Evolutionary conservation across 2,329 filamentous ascomycete genomes (phyloP).

Genomic region (Aspergillus fructus): DNA sequence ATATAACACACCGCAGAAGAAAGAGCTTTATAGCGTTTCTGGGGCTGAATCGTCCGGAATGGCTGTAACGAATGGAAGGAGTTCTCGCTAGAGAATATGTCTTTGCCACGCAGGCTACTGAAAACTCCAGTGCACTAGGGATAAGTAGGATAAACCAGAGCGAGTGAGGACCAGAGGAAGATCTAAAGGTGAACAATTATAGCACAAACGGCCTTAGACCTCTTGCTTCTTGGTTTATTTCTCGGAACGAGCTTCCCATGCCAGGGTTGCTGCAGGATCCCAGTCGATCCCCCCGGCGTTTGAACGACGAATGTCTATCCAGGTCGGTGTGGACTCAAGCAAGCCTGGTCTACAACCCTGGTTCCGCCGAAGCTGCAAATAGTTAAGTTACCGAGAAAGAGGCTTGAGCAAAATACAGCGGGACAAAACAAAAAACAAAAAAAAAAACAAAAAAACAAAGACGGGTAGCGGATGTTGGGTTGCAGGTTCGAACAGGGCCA

Average conservation of each 20-base stretch:
- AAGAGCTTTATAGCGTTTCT: conserved; percentile 1
- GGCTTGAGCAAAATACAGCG: neutral
- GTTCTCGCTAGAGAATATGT: conserved; percentile 10
- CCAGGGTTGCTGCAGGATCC: conserved; percentile 29
- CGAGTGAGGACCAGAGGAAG: conserved; percentile 7
- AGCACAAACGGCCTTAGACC: conserved; percentile 26
- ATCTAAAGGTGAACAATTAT: conserved; percentile 28
- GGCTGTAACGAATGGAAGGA: conserved; percentile 5
- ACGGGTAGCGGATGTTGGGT: conserved; percentile 11
- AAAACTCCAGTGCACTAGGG: conserved; percentile 16
- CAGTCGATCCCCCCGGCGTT: conserved; percentile 24
- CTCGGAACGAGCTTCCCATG: conserved; percentile 27
- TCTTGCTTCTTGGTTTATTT: conserved; percentile 15
- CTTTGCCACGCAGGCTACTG: conserved; percentile 19
- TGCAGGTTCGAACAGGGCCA: conserved; percentile 17
- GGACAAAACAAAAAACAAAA: neutral
- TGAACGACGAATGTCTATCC: conserved; percentile 14
- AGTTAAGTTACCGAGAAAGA: conserved; percentile 4
- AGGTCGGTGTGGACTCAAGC: conserved; percentile 11
- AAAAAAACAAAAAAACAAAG: neutral
- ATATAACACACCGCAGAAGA: conserved; percentile 1
- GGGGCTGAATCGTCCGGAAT: conserved; percentile 1
- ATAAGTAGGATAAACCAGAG: conserved; percentile 15
- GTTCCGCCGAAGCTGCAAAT: conserved; percentile 9
- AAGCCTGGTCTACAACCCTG: conserved; percentile 3